A percentile compares a stretch with the other conserved stretches of the same genome.
Evolutionary conservation across 352 stramenopile species (phyloP).

Genomic region (Paralagenidium karlingii): DNA sequence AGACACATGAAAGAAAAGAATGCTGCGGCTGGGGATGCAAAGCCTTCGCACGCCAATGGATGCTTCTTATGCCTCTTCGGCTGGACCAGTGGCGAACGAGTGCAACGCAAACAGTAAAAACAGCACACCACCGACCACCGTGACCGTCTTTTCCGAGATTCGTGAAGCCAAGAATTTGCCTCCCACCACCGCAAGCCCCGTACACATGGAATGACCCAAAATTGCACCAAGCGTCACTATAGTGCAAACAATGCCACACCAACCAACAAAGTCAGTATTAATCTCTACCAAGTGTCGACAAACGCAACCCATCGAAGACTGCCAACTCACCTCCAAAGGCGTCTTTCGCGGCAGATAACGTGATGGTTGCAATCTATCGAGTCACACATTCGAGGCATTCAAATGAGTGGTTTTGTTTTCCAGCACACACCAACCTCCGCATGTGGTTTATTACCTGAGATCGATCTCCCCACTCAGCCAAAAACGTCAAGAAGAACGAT

Average conservation of each 20-base stretch:
- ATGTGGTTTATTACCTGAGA: conserved; percentile 53
- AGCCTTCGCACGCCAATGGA: no score
- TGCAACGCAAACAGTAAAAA: conserved; percentile 97
- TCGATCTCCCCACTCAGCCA: conserved; percentile 98
- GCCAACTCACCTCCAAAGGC: conserved; percentile 38
- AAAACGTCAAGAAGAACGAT: conserved; percentile 96
- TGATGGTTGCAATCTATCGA: conserved; percentile 94
- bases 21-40: no score
- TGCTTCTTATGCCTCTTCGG: conserved; percentile 5
- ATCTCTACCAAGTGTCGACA: not conserved
- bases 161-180: conserved; percentile 95
- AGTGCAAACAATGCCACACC: no score
- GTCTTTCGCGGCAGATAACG: conserved; percentile 93
- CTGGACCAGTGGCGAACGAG: conserved; percentile 86
- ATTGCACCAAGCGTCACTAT: conserved; percentile 92
- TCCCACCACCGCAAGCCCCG: conserved; percentile 93
- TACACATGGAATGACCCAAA: conserved; percentile 97
- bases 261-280: no score
- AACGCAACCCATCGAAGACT: not conserved
- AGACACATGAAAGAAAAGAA: no score
- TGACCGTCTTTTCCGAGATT: conserved; percentile 97
- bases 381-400: not conserved
- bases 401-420: no score
- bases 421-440: not conserved
- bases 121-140: conserved; percentile 89